Conservation (phyloP, 192 early-diverging fungal species). For the Phlyctochytrium arcticum region DNA sequence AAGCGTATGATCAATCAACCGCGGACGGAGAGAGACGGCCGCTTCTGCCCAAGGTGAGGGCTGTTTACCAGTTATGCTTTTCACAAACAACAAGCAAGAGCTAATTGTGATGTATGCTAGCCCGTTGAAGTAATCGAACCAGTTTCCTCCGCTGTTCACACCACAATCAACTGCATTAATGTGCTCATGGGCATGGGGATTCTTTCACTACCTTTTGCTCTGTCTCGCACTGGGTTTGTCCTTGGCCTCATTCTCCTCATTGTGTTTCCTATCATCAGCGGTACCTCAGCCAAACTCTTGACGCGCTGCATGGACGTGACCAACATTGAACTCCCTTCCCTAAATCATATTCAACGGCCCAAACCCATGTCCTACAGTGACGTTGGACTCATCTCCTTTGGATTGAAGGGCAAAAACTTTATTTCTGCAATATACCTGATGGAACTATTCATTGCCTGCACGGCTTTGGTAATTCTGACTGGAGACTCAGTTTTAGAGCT, state of each 20-base stretch:
- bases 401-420: slow-evolving; percentile 31
- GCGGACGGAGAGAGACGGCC: too few species aligned
- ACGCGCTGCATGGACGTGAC: slow-evolving; percentile 47
- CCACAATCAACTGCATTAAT: slow-evolving; percentile 52
- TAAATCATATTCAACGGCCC: background rate
- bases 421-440: slow-evolving; percentile 39
- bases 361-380: slow-evolving; percentile 40
- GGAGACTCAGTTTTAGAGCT: slow-evolving; percentile 42
- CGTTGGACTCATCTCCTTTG: slow-evolving; percentile 45
- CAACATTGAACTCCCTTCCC: slow-evolving; percentile 4
- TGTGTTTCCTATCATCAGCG: slow-evolving; percentile 27
- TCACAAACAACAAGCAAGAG: background rate
- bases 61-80: background rate
- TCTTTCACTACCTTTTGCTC: slow-evolving; percentile 55
- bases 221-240: slow-evolving; percentile 58
- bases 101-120: background rate
- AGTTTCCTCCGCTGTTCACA: slow-evolving; percentile 19
- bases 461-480: slow-evolving; percentile 42
- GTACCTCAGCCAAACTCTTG: slow-evolving; percentile 58
- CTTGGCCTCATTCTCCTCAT: slow-evolving; percentile 48
- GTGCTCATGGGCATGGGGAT: slow-evolving; percentile 66
- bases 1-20: background rate
- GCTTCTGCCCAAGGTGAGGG: background rate
- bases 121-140: background rate
- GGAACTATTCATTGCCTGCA: slow-evolving; percentile 46